These are phyloP conservation scores for Aspergillus panamensis DNA, from an alignment of 495 filamentous ascomycete species.

Conservation along the genomic window DNA sequence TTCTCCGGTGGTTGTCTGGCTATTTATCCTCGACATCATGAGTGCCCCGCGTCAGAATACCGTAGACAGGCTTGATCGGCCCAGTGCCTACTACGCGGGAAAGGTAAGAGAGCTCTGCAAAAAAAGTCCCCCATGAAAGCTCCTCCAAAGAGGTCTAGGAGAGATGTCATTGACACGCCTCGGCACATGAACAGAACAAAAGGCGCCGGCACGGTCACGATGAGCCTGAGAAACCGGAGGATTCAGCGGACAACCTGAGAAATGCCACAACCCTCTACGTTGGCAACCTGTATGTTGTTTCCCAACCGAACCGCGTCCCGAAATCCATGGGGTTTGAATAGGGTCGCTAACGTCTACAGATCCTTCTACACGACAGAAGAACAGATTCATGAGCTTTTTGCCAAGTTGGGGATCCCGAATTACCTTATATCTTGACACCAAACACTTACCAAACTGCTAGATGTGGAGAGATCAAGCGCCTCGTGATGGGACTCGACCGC, in stretches of 20 bases:
- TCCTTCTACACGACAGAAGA: constrained; percentile 99
- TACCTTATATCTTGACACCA: not conserved
- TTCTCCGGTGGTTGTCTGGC: not conserved
- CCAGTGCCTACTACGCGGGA: constrained; percentile 80
- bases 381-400: constrained; percentile 96
- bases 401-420: constrained; percentile 55
- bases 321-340: not conserved
- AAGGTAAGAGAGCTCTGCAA: constrained; percentile 50
- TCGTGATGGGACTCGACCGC: constrained; percentile 97
- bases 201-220: constrained; percentile 57
- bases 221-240: constrained; percentile 56
- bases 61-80: constrained; percentile 82
- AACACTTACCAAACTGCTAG: constrained; percentile 30
- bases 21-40: constrained; percentile 13
- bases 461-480: constrained; percentile 93
- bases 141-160: not conserved
- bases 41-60: constrained; percentile 45
- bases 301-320: not conserved
- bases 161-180: constrained; percentile 10
- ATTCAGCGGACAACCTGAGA: constrained; percentile 67
- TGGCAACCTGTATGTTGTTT: constrained; percentile 76
- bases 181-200: constrained; percentile 54
- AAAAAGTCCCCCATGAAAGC: constrained; percentile 21
- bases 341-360: constrained; percentile 48
- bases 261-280: constrained; percentile 95